A percentile compares a stretch with the other conserved stretches of the same genome.
phyloP scores from a whole-genome alignment of 2,329 filamentous ascomycete genomes.

The Myriosclerotinia curreyana region DNA sequence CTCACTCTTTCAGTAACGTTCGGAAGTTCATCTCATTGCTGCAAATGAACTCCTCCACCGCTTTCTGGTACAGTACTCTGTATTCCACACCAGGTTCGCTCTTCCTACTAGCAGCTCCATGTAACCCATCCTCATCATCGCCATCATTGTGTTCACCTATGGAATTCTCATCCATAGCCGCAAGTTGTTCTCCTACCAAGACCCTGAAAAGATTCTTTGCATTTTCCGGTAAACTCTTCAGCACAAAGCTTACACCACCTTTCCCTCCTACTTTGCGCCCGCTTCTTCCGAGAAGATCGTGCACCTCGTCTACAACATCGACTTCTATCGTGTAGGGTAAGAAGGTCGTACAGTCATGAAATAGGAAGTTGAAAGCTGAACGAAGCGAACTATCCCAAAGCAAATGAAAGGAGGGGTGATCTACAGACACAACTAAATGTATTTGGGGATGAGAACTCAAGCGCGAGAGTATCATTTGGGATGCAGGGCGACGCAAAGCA shows the following conservation, averaged over 20 bases:
- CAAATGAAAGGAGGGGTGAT: slow-evolving; percentile 82
- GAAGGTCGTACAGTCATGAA: slow-evolving; percentile 94
- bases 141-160: slow-evolving; percentile 50
- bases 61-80: slow-evolving; percentile 87
- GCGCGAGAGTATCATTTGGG: slow-evolving; percentile 71
- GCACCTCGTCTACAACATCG: slow-evolving; percentile 85
- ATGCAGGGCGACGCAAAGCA: slow-evolving; percentile 66
- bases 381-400: slow-evolving; percentile 88
- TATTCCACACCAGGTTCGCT: slow-evolving; percentile 73
- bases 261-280: slow-evolving; percentile 78
- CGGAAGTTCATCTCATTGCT: slow-evolving; percentile 95
- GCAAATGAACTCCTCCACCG: slow-evolving; percentile 94
- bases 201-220: slow-evolving; percentile 83
- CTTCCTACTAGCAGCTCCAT: slow-evolving; percentile 25
- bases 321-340: slow-evolving; percentile 68
- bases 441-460: slow-evolving; percentile 72
- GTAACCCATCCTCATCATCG: slow-evolving; percentile 38
- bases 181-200: slow-evolving; percentile 79
- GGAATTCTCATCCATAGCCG: slow-evolving; percentile 55
- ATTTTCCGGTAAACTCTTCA: slow-evolving; percentile 88
- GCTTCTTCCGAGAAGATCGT: slow-evolving; percentile 78
- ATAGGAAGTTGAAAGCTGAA: slow-evolving; percentile 79
- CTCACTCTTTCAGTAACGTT: slow-evolving; percentile 86
- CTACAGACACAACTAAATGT: slow-evolving; percentile 73
- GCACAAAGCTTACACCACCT: slow-evolving; percentile 86